Conservation (phyloP, 2,329 filamentous ascomycete genomes). For the Colletotrichum limetticola region DNA sequence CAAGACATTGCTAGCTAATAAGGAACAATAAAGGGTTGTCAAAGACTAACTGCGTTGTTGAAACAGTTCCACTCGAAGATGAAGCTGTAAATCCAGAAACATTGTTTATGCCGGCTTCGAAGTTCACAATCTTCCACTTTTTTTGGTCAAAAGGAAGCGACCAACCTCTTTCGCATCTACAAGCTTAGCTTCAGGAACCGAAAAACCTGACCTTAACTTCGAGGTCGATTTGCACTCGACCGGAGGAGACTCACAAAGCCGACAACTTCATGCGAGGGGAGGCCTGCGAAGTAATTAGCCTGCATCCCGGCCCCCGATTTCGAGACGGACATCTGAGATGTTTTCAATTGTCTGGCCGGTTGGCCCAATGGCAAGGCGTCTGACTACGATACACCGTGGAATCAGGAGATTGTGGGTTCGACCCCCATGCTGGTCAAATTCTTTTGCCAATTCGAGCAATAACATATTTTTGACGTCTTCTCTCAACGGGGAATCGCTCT, state of each 20-base stretch:
- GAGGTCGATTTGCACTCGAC: no score
- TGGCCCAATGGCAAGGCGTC: slow-evolving; percentile 55
- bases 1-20: not conserved
- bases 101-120: no score
- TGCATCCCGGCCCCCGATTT: accelerated
- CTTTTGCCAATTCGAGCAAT: not conserved
- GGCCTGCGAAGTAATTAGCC: no score
- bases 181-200: no score
- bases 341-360: slow-evolving; percentile 30
- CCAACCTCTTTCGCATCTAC: no score
- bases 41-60: not conserved
- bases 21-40: not conserved
- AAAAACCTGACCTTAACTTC: no score
- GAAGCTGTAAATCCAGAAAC: no score
- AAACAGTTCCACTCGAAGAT: not conserved
- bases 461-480: not conserved
- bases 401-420: slow-evolving; percentile 36
- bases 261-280: no score
- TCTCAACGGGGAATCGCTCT: not conserved
- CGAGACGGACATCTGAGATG: not conserved
- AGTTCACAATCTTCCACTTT: no score
- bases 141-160: no score
- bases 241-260: no score
- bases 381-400: slow-evolving; percentile 48
- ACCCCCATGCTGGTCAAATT: slow-evolving; percentile 34